Evolutionary conservation across 2,329 filamentous ascomycete genomes (phyloP).

Genomic region (Diplodia corticola): DNA sequence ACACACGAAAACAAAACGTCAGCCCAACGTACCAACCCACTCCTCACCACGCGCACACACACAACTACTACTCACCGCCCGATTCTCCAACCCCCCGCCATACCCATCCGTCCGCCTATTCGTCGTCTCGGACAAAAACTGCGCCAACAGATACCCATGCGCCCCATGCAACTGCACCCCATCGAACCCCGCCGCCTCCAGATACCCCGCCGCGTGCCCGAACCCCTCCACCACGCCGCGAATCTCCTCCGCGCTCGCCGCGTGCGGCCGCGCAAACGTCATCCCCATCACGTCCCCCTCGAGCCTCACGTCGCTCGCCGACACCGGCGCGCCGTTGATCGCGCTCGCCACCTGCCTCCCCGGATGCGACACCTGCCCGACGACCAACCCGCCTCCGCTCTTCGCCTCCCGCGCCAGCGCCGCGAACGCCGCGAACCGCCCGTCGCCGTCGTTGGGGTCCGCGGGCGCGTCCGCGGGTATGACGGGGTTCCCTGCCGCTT

Average conservation of each 20-base stretch:
- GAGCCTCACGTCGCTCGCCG: slow-evolving; percentile 49
- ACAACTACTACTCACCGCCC: slow-evolving; percentile 30
- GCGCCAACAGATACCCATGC: slow-evolving; percentile 49
- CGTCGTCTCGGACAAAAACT: slow-evolving; percentile 46
- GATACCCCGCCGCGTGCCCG: slow-evolving; percentile 59
- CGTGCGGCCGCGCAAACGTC: slow-evolving; percentile 54
- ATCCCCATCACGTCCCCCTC: slow-evolving; percentile 43
- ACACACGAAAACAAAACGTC: slow-evolving; percentile 28
- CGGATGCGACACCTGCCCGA: slow-evolving; percentile 64
- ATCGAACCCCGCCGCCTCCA: slow-evolving; percentile 62
- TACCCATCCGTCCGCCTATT: slow-evolving; percentile 48
- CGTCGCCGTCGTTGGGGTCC: slow-evolving; percentile 51
- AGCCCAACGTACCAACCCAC: slow-evolving; percentile 25
- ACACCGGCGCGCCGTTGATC: slow-evolving; percentile 49
- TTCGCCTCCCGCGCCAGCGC: slow-evolving; percentile 57
- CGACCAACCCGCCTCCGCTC: slow-evolving; percentile 58
- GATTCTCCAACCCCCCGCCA: slow-evolving; percentile 48
- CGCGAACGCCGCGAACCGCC: slow-evolving; percentile 62
- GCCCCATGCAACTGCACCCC: slow-evolving; percentile 51
- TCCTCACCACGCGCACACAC: slow-evolving; percentile 23
- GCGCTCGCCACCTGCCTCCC: slow-evolving; percentile 55
- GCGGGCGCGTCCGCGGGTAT: slow-evolving; percentile 56
- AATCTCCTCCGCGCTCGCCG: slow-evolving; percentile 58
- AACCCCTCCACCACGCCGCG: slow-evolving; percentile 52
- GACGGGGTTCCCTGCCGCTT: slow-evolving; percentile 58